Evolutionary conservation across 2,329 filamentous ascomycete species (phyloP), one percentile per base, ranked within the genome.

Genomic region (Claviceps quebecensis): DNA sequence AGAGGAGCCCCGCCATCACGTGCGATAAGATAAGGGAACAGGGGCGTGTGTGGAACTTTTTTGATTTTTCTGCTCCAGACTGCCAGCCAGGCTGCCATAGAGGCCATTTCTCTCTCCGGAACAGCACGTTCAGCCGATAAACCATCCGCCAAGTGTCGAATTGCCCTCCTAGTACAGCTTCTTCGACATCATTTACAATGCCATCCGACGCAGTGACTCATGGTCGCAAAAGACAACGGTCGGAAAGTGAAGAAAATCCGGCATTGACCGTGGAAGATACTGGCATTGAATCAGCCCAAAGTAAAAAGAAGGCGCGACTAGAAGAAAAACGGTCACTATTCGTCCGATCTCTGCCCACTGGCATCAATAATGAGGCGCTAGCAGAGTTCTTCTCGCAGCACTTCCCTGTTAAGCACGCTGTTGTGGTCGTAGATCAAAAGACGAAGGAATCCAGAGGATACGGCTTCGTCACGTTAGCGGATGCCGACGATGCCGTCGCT

Each of bases 401-500:
- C 54, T 97, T 87, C 61, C 90, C 94, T 7, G 80, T 98, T 64
- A 97, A 96, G 68, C 91, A 97, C 68, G 91, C 93, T 49, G 87
- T 86, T n/a, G 89, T 95, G 4, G 89, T 98, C 40, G 71, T 84
- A 52, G 91, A 98, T 65, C 81, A 86, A 16, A 75, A 82, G 57
- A 95, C 90, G 2, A 95, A 95, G 63, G 73, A 83, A 59, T 96
- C 88, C 14, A 85, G 87, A 63, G 91, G 93, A 17, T 98, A 89
- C 67, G 93, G 93, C 50, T 98, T 98, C 68, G 91, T 98, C 52
- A 97, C 93, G 2, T 93, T 98, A 61, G 87, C 90, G 59, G 93
- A 98, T 64, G 79, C 86, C 34, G 90, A 96, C 57, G 93, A 98
- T 72, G 90, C 91, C 13, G 73, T 83, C 57, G 78, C 83, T 56